These are phyloP conservation scores for Pseudocercospora fuligena DNA, from an alignment of 2,329 filamentous ascomycete species.

Conservation along the genomic window DNA sequence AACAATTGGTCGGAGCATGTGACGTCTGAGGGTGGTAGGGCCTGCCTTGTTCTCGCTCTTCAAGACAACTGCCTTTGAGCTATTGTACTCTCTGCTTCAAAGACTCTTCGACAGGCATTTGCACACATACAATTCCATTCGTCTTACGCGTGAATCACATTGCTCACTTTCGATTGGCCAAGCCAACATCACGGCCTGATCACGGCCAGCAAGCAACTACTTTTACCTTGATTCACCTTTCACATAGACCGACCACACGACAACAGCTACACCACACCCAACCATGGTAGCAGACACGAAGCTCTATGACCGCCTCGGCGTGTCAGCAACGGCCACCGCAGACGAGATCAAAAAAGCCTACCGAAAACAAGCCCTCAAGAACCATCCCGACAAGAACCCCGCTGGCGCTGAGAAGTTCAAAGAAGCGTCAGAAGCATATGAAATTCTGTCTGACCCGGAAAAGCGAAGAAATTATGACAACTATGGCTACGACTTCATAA, in stretches of 20 bases:
- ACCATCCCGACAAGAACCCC: conserved; percentile 97
- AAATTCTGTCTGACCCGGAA: conserved; percentile 95
- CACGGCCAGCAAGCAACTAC: conserved; percentile 12
- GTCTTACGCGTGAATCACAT: conserved; percentile 9
- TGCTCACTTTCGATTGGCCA: conserved; percentile 11
- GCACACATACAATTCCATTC: conserved; percentile 14
- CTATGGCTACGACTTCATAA: conserved; percentile 88
- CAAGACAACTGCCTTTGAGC: background rate
- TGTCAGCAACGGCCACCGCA: conserved; percentile 80
- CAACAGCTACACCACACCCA: conserved; percentile 39
- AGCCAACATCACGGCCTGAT: conserved; percentile 14
- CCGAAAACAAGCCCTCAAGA: conserved; percentile 78
- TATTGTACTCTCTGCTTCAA: conserved; percentile 9
- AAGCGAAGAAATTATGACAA: conserved; percentile 96
- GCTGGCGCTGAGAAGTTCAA: conserved; percentile 93
- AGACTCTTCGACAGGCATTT: conserved; percentile 2
- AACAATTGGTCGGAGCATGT: conserved; percentile 11
- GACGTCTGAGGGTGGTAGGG: conserved; percentile 1
- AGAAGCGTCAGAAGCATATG: conserved; percentile 95
- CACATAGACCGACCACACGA: conserved; percentile 7
- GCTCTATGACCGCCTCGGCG: conserved; percentile 83
- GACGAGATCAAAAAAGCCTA: conserved; percentile 98
- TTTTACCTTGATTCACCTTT: background rate
- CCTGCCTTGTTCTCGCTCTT: conserved; percentile 10
- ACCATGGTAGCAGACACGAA: conserved; percentile 92